phyloP scores from a whole-genome alignment of 345 rosid species.

The Aquilaria yunnanensis region DNA sequence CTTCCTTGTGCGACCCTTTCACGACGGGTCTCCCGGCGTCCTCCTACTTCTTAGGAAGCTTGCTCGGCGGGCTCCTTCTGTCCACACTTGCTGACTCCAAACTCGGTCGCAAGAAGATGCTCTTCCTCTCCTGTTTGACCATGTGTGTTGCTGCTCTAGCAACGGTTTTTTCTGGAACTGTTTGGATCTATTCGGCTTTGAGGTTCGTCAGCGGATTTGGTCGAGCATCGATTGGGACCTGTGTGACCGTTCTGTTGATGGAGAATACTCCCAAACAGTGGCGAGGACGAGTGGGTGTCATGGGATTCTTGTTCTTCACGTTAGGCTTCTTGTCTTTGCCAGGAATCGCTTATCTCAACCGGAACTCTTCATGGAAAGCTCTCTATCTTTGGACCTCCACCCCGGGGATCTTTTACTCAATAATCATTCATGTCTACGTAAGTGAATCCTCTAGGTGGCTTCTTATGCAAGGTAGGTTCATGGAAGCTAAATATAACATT shows the following conservation, averaged over 20 bases:
- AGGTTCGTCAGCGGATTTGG: slow-evolving; percentile 42
- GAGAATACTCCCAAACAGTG: slow-evolving; percentile 35
- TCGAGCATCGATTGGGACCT: slow-evolving; percentile 37
- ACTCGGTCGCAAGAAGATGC: slow-evolving; percentile 61
- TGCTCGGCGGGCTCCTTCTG: slow-evolving; percentile 39
- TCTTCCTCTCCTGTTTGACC: slow-evolving; percentile 30
- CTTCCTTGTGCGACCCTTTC: slow-evolving; percentile 19
- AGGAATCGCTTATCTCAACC: slow-evolving; percentile 27
- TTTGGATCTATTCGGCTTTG: slow-evolving; percentile 38
- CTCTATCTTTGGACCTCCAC: slow-evolving; percentile 37
- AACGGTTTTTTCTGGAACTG: slow-evolving; percentile 31
- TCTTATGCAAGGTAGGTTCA: slow-evolving; percentile 26
- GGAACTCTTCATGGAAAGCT: slow-evolving; percentile 38
- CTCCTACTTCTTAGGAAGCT: slow-evolving; percentile 53
- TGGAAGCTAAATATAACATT: slow-evolving; percentile 19
- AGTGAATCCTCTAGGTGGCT: slow-evolving; percentile 59
- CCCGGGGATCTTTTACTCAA: slow-evolving; percentile 26
- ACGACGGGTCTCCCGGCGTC: slow-evolving; percentile 48
- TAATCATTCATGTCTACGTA: slow-evolving; percentile 23
- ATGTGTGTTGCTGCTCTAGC: slow-evolving; percentile 36
- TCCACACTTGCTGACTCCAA: slow-evolving; percentile 49
- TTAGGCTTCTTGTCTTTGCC: slow-evolving; percentile 51
- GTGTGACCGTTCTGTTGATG: slow-evolving; percentile 32
- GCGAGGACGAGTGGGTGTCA: slow-evolving; percentile 39
- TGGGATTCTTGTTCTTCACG: slow-evolving; percentile 38